A percentile compares a stretch with the other conserved stretches of the same genome.
Evolutionary conservation across 352 stramenopile species (phyloP).

Genomic region (Phytophthora syringae): DNA sequence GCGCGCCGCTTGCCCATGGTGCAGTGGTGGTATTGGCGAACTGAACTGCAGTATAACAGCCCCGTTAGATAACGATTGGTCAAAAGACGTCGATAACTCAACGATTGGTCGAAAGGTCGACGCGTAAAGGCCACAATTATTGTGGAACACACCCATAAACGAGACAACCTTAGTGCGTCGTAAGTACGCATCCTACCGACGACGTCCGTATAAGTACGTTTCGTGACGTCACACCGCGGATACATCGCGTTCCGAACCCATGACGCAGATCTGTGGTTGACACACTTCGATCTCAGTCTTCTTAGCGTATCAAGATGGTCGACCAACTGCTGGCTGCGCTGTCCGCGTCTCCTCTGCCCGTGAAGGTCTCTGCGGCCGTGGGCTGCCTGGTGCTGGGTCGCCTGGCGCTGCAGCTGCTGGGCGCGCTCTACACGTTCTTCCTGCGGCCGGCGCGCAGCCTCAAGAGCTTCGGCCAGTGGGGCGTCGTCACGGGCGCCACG

Average conservation of each 20-base stretch:
- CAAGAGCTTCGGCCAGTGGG: constrained; percentile 97
- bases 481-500: constrained; percentile 97
- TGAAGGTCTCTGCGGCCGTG: constrained; percentile 54
- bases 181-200: neutral
- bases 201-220: neutral
- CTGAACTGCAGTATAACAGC: too few relatives aligned
- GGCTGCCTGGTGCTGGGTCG: constrained; percentile 60
- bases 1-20: constrained; percentile 70
- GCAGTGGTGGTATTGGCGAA: neutral
- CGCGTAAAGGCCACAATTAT: too few relatives aligned
- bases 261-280: constrained; percentile 16
- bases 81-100: too few relatives aligned
- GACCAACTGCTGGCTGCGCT: constrained; percentile 42
- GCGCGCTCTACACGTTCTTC: constrained; percentile 87
- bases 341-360: constrained; percentile 35
- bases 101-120: too few relatives aligned
- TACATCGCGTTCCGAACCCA: neutral
- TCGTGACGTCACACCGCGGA: constrained; percentile 25
- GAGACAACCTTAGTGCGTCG: too few relatives aligned
- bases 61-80: too few relatives aligned
- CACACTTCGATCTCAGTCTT: constrained; percentile 11
- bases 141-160: too few relatives aligned
- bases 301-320: constrained; percentile 27
- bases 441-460: constrained; percentile 94
- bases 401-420: constrained; percentile 57